Conservation (phyloP, 805 yeast genomes). For the Cephaloascus fragrans region DNA sequence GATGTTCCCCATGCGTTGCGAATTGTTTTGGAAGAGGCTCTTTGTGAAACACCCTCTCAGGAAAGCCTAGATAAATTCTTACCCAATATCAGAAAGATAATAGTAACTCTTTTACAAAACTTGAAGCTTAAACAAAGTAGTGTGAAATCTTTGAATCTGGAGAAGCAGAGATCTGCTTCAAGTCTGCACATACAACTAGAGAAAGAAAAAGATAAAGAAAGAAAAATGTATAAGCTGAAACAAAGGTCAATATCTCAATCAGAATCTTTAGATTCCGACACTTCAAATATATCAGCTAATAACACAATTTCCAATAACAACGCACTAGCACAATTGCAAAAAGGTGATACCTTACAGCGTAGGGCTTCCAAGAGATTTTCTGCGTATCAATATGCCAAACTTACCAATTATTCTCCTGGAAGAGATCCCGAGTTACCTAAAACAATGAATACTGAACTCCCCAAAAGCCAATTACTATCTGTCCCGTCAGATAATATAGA, state of each 20-base stretch:
- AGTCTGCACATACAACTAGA: conserved; percentile 9
- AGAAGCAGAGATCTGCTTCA: conserved; percentile 13
- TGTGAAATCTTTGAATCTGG: conserved; percentile 28
- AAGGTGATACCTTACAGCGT: conserved; percentile 75
- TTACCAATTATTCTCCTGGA: conserved; percentile 35
- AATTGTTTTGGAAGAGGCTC: conserved; percentile 72
- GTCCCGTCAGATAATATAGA: neutral
- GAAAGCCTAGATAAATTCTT: conserved; percentile 69
- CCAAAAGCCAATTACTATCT: neutral
- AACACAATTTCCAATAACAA: conserved; percentile 18
- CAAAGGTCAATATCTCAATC: neutral
- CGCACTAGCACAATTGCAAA: conserved; percentile 70
- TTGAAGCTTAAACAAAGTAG: conserved; percentile 70
- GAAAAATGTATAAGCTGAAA: neutral
- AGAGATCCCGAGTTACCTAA: conserved; percentile 15
- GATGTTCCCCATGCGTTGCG: conserved; percentile 84
- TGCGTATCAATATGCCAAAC: conserved; percentile 83
- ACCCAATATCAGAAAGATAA: conserved; percentile 79
- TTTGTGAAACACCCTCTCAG: conserved; percentile 78
- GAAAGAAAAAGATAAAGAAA: neutral
- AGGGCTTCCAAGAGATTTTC: conserved; percentile 91
- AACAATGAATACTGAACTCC: neutral
- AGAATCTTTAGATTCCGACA: too few species aligned
- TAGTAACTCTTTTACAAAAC: conserved; percentile 69
- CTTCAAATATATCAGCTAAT: neutral